A percentile compares a stretch with the other conserved stretches of the same genome.
These are phyloP conservation scores for Mycena sanguinolenta DNA, from an alignment of 768 basidiomycete species.

Conservation along the genomic window DNA sequence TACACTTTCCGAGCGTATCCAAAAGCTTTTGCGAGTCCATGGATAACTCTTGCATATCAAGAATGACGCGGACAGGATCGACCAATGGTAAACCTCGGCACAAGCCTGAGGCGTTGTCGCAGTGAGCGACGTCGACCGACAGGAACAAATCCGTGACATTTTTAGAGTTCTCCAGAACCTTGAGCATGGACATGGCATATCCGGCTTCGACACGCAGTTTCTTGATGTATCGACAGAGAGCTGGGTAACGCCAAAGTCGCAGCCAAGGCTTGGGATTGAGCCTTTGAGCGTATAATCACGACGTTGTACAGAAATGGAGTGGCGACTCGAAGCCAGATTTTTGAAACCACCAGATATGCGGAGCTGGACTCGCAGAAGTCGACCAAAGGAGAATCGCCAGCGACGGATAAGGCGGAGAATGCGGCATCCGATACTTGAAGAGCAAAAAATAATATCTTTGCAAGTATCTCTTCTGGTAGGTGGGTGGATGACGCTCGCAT, in stretches of 20 bases:
- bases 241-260: conserved; percentile 1
- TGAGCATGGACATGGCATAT: conserved; percentile 10
- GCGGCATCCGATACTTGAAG: conserved; percentile 13
- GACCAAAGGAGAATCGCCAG: background rate
- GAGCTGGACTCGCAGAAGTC: conserved; percentile 18
- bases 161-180: too few relatives aligned
- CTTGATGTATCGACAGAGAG: background rate
- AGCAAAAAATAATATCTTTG: conserved; percentile 21
- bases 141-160: conserved; percentile 24
- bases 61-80: conserved; percentile 12
- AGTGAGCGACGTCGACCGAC: background rate
- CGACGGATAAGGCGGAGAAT: background rate
- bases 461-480: conserved; percentile 23
- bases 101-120: conserved; percentile 15
- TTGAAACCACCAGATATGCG: conserved; percentile 22
- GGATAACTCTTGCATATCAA: background rate
- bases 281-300: conserved; percentile 17
- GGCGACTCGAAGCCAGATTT: conserved; percentile 30
- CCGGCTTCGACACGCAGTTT: background rate
- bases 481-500: too few relatives aligned
- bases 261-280: conserved; percentile 24
- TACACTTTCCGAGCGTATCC: conserved; percentile 4
- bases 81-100: conserved; percentile 18
- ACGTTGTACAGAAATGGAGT: conserved; percentile 30
- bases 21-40: background rate